Percentiles rank a stretch among this genome's conserved stretches.
phyloP scores from a whole-genome alignment of 495 filamentous ascomycete species.

The Neurospora sp. region DNA sequence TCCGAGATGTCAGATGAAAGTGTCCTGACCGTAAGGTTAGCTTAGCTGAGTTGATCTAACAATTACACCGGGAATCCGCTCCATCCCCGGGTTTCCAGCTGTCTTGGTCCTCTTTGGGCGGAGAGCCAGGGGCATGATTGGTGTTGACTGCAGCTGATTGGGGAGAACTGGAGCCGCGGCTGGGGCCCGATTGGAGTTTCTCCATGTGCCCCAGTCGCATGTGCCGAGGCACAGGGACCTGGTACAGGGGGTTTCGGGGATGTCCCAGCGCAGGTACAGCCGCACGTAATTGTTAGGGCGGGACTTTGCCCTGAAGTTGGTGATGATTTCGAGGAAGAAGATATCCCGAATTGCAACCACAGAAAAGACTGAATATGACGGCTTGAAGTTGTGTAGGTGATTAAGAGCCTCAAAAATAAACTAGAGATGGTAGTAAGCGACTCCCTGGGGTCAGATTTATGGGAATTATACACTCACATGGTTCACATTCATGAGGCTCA shows the following conservation, averaged over 20 bases:
- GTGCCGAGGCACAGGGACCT: slow-evolving; percentile 24
- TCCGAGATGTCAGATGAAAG: neutral
- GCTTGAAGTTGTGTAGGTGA: neutral
- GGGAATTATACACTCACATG: neutral
- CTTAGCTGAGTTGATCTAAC: neutral
- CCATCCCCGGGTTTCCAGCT: neutral
- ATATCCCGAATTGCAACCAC: neutral
- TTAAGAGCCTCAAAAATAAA: rapidly evolving
- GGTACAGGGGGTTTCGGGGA: neutral
- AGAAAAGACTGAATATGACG: rapidly evolving
- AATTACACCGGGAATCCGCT: neutral
- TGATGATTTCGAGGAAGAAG: neutral
- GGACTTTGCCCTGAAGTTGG: neutral
- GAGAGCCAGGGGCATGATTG: neutral
- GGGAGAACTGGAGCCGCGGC: neutral
- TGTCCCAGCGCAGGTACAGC: neutral
- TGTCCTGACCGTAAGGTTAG: neutral
- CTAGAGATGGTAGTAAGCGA: neutral
- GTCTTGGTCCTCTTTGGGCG: neutral
- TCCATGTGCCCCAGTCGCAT: slow-evolving; percentile 13
- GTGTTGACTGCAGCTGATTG: neutral
- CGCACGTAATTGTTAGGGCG: neutral
- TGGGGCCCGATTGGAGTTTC: neutral
- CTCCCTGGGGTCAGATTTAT: neutral
- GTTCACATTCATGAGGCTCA: neutral